These are phyloP conservation scores for Talaromyces sp. DNA, from an alignment of 2,329 filamentous ascomycete genomes.

Conservation along the genomic window DNA sequence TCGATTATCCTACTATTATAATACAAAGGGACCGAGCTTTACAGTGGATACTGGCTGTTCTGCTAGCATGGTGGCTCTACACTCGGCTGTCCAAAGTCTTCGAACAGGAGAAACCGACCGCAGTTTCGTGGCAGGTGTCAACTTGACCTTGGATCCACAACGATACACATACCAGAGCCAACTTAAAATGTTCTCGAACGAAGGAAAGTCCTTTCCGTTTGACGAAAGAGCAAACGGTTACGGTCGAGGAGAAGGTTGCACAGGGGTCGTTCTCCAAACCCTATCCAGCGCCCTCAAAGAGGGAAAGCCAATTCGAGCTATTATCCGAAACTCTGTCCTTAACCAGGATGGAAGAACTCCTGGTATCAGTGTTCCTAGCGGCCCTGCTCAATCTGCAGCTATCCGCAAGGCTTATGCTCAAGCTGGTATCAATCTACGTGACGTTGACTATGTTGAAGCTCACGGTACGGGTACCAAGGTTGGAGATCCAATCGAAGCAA, in stretches of 20 bases:
- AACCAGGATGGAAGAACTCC: slow-evolving; percentile 45
- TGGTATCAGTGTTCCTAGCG: slow-evolving; percentile 56
- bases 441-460: slow-evolving; percentile 22
- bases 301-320: slow-evolving; percentile 42
- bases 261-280: slow-evolving; percentile 51
- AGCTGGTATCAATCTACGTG: background rate
- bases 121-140: background rate
- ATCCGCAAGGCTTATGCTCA: background rate
- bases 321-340: slow-evolving; percentile 31
- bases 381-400: slow-evolving; percentile 40
- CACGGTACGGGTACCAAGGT: slow-evolving; percentile 15
- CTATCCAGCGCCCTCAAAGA: slow-evolving; percentile 48
- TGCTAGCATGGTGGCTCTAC: slow-evolving; percentile 40
- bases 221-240: slow-evolving; percentile 47
- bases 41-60: slow-evolving; percentile 51
- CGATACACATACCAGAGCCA: slow-evolving; percentile 14
- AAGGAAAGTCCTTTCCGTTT: slow-evolving; percentile 29
- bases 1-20: slow-evolving; percentile 54
- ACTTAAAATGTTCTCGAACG: background rate
- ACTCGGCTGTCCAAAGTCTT: slow-evolving; percentile 23
- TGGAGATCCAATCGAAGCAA: slow-evolving; percentile 40
- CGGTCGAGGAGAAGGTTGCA: slow-evolving; percentile 53
- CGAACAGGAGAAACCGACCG: background rate
- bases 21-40: slow-evolving; percentile 42
- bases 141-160: slow-evolving; percentile 21